These are phyloP conservation scores for Aschersonia sp. DNA, from an alignment of 2,329 filamentous ascomycete species.

Conservation along the genomic window DNA sequence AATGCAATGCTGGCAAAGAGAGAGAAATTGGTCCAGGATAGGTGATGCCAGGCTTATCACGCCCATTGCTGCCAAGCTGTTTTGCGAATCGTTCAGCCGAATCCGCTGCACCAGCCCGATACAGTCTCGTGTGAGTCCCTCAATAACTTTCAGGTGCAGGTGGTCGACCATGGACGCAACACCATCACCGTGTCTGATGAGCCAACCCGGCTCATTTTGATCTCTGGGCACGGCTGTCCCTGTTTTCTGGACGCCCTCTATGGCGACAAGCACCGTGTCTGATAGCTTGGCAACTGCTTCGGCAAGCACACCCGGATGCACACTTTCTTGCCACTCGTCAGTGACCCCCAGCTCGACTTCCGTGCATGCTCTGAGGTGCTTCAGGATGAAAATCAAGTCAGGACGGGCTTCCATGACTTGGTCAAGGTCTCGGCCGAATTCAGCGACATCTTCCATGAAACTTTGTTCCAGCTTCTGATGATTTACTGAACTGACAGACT, in stretches of 20 bases:
- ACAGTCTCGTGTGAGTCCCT: constrained; percentile 22
- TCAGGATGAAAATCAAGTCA: constrained; percentile 48
- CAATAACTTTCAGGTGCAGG: constrained; percentile 44
- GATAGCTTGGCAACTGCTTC: constrained; percentile 47
- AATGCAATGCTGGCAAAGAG: constrained; percentile 44
- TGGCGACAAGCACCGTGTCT: constrained; percentile 63
- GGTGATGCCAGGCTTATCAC: constrained; percentile 33
- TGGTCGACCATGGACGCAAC: constrained; percentile 39
- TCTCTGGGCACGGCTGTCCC: constrained; percentile 24
- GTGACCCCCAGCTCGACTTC: constrained; percentile 13
- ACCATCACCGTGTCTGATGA: constrained; percentile 29
- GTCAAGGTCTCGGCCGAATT: constrained; percentile 26
- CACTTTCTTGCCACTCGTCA: constrained; percentile 2
- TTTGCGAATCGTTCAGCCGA: constrained; percentile 12
- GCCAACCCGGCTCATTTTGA: constrained; percentile 21
- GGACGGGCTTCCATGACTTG: constrained; percentile 27
- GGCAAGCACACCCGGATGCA: constrained; percentile 32
- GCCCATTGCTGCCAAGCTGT: constrained; percentile 15
- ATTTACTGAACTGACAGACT: constrained; percentile 28
- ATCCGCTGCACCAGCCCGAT: constrained; percentile 20
- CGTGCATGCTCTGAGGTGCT: constrained; percentile 54
- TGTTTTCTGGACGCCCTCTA: constrained; percentile 55
- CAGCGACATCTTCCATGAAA: constrained; percentile 20
- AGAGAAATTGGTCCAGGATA: constrained; percentile 59
- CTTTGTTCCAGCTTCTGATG: constrained; percentile 18